Evolutionary conservation across 331 rosid species (phyloP), one percentile per base, ranked within the genome.

Genomic region (Pyrus hybrid): DNA sequence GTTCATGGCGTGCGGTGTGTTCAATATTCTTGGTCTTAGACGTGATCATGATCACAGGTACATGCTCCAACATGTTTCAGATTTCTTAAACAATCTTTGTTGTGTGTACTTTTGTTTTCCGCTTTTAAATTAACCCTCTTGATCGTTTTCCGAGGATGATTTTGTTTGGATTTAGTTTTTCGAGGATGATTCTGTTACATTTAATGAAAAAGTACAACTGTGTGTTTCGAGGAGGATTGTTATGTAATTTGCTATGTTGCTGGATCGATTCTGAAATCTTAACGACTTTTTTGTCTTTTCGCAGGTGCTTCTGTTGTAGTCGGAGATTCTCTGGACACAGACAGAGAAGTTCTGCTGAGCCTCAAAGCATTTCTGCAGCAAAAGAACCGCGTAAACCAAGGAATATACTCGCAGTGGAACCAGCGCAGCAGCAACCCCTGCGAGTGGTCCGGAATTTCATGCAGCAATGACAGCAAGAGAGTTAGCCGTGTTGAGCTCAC

Each of bases 401-500:
- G 99, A 28, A 29, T 20, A 58, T 95, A 95, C 79, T 82, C 76
- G n/a, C 5, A 70, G 16, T 95, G 99, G 99, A 82, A 92, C 79
- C 69, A 22, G 18, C 35, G 3, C 71, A 80, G 45, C 73, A 84
- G 25, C 79, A 66, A 33, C 30, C 97, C 92, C 3, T 95, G 99
- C 84, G 30, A 72, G 13, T 95, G 99, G 99, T 33, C 3, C 1
- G 96, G 93, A 70, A 84, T 95, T 45, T 47, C 26, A 35, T 92
- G 99, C 85, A 86, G 65, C 57, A 21, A 75, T 6, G 47, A 6
- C 56, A 66, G 67, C 57, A 72, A 63, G 20, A 87, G 90, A 43
- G 97, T 95, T 47, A 82, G 79, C 23, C 77, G 81, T 3, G 68
- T 95, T 71, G 37, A 83, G 75, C 93, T 95, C 57, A 72, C 90